Evolutionary conservation across 306 rosid genomes (phyloP), one percentile per base, ranked within the genome.

Genomic region (Cyclanthera cordifolia): DNA sequence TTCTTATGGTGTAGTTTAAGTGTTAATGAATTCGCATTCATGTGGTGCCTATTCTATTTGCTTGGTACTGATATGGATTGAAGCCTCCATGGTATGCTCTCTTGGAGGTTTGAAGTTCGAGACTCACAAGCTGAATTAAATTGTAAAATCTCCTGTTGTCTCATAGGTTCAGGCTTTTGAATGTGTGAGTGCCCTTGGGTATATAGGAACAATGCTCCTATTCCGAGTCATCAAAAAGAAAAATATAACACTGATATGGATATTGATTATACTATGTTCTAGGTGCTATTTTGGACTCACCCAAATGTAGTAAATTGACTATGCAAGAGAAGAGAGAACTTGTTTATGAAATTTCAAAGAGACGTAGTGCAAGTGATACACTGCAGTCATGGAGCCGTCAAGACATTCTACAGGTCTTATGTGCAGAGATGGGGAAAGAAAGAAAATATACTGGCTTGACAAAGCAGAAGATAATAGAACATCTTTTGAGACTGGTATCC

Each of bases 351-450:
- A 75, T 93, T 75, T 90, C 95, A 47, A 83, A 84, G 56, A 77
- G 94, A 12, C 82, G 80, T 53, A 91, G 87, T 69, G 99, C 99
- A 67, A 73, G 85, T 16, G 96, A 93, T 74, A 69, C 80, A 73
- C 84, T 93, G 47, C 99, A 90, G 81, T 79, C 95, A 43, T 93
- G 99, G 95, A 93, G 95, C 75, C 99, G 96, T 59, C 99, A 90
- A 79, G 96, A 93, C 71, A 90, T 93, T 78, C 76, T 93, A 53
- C 96, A 93, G 76, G 82, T 93, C 73, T 77, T 93, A 67, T 93
- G 99, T 79, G 95, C 87, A 45, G 99, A 93, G 82, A 86, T 93
- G 99, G 99, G 99, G 53, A 93, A 93, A 79, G 99, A 93, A 79
- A 93, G 99, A 79, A 93, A 93, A 80, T 93, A 93, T 71, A 93